Conservation (phyloP, 2,329 filamentous ascomycete genomes). For the Calonectria henricotiae region DNA sequence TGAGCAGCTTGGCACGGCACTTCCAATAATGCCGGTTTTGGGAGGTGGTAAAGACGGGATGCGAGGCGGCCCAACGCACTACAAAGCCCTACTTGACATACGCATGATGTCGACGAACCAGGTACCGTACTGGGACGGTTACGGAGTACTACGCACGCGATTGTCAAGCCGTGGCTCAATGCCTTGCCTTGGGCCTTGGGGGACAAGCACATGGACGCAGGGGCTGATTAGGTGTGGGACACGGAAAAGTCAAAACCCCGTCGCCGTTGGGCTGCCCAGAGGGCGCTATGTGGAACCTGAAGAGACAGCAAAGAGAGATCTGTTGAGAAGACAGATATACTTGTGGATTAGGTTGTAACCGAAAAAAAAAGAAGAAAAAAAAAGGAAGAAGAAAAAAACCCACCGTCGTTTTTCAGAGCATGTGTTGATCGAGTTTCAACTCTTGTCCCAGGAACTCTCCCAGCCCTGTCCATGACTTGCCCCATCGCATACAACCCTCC, state of each 20-base stretch:
- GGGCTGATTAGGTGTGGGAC: constrained; percentile 53
- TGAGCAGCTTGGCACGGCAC: constrained; percentile 23
- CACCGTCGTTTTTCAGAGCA: neutral
- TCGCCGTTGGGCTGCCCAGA: constrained; percentile 40
- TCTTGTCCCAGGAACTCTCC: neutral
- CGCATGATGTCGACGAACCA: neutral
- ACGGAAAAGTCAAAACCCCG: constrained; percentile 34
- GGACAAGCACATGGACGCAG: constrained; percentile 46
- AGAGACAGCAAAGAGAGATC: constrained; percentile 48
- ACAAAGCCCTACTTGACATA: neutral
- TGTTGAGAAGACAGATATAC: constrained; percentile 35
- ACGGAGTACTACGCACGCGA: neutral
- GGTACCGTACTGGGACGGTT: neutral
- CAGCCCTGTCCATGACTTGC: neutral
- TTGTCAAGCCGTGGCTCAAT: constrained; percentile 15
- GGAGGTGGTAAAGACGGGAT: neutral
- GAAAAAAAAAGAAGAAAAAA: neutral
- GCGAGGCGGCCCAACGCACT: neutral
- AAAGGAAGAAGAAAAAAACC: too few species aligned
- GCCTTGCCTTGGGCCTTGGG: constrained; percentile 17
- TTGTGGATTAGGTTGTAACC: neutral
- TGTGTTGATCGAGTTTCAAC: neutral
- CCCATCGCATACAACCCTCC: constrained; percentile 3
- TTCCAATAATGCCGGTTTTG: neutral
- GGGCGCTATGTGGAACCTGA: constrained; percentile 36